Evolutionary conservation across 768 basidiomycete species (phyloP), one percentile per base, ranked within the genome.

Genomic region (Cyclocybe aegerita): DNA sequence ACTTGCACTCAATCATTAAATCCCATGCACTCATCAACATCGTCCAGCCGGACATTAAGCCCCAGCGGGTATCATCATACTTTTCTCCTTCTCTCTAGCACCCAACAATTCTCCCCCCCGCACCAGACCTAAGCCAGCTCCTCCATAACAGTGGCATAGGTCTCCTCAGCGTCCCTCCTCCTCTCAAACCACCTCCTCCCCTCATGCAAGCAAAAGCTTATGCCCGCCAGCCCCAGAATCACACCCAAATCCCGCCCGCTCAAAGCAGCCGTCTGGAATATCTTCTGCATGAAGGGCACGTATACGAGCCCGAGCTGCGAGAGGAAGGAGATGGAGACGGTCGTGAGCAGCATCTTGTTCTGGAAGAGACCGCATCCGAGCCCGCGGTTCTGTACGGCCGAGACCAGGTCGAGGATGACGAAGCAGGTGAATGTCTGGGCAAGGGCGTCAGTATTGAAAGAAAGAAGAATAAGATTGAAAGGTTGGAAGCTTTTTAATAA

Each of bases 331-430:
- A 89, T 76, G 4, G 86, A 88, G 41, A 97, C 91, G 0, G 96
- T 98, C 55, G 84, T 75, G 54, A 96, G 70, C 50, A 98, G 77
- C 91, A 98, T 95, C 61, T 79, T 80, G 75, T 98, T 98, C 62
- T 87, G 86, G 50, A 82, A 72, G 30, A 98, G 63, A 5, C 84
- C 86, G 59, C 93, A 96, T 38, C 86, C 85, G 11, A 98, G 80
- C 9, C 93, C 93, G 47, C 96, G 90, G 67, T 91, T 96, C 66
- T 98, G 95, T 31, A 97, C 69, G 1, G 96, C 96, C 35, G 94
- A 98, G 8, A 93, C 89, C 39, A 98, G 82, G 69, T 98, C 96
- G 54, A 98, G 86, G 76, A 98, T 91, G 50, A 98, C 96, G 70
- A 98, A 98, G 64, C 86, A 88, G 12, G 94, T 90, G 69, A 98